These are phyloP conservation scores for Pelargonium australe DNA, from an alignment of 441 rosid species.

Conservation along the genomic window DNA sequence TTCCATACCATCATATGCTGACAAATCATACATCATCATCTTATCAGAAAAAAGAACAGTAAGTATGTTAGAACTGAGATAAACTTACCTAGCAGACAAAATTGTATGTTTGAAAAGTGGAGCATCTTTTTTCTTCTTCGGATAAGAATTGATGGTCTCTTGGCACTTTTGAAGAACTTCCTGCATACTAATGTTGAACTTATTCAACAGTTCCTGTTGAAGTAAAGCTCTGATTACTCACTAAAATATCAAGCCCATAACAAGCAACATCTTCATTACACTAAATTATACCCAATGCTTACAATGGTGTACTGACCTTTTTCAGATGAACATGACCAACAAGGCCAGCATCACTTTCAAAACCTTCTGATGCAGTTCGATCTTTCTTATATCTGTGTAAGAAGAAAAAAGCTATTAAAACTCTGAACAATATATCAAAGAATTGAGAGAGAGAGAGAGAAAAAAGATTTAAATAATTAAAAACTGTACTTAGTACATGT, in stretches of 20 bases:
- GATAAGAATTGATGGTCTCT: conserved; percentile 42
- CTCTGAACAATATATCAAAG: conserved; percentile 3
- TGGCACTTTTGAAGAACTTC: conserved; percentile 63
- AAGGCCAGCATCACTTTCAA: conserved; percentile 51
- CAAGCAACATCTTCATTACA: conserved; percentile 10
- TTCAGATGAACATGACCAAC: conserved; percentile 79
- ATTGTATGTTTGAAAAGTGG: conserved; percentile 37
- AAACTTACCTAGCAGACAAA: conserved; percentile 59
- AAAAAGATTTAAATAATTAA: background rate
- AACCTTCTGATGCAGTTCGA: conserved; percentile 33
- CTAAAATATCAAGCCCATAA: conserved; percentile 18
- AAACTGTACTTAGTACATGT: background rate
- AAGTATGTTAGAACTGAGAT: background rate
- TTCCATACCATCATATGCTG: too few relatives aligned
- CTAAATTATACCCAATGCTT: conserved; percentile 17
- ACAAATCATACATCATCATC: too few relatives aligned
- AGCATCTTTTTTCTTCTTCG: conserved; percentile 60
- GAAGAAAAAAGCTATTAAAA: conserved; percentile 18
- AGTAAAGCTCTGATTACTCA: conserved; percentile 23
- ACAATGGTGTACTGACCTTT: conserved; percentile 42
- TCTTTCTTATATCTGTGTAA: conserved; percentile 53
- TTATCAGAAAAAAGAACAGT: background rate
- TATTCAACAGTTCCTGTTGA: conserved; percentile 53
- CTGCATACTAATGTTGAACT: conserved; percentile 47
- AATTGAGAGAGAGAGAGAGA: background rate